These are phyloP conservation scores for Neophaeococcomyces aloes DNA, from an alignment of 2,329 filamentous ascomycete genomes.

Conservation along the genomic window DNA sequence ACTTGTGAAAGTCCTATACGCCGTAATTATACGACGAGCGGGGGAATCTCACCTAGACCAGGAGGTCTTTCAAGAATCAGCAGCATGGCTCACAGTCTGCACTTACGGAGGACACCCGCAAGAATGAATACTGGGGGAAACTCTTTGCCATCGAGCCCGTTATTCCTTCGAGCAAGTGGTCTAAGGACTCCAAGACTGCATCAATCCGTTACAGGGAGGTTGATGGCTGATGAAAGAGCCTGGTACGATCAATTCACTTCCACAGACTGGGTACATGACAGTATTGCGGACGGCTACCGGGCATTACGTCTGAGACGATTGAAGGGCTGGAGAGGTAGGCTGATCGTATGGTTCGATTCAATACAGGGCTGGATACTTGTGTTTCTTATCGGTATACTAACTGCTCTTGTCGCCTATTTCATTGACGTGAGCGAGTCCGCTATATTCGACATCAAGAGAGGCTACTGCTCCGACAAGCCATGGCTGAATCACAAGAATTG, in stretches of 20 bases:
- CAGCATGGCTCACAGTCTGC: slow-evolving; percentile 16
- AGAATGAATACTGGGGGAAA: slow-evolving; percentile 11
- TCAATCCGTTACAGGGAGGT: slow-evolving; percentile 42
- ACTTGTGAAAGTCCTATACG: slow-evolving; percentile 4
- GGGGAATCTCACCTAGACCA: slow-evolving; percentile 7
- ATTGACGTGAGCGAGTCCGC: slow-evolving; percentile 79
- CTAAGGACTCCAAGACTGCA: slow-evolving; percentile 19
- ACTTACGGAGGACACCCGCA: slow-evolving; percentile 11
- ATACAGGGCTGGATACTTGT: slow-evolving; percentile 91
- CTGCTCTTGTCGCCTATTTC: slow-evolving; percentile 75
- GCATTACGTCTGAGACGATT: slow-evolving; percentile 71
- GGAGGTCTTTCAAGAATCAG: slow-evolving; percentile 18
- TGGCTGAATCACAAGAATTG: slow-evolving; percentile 61
- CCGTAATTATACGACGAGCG: neutral
- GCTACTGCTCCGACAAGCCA: slow-evolving; percentile 67
- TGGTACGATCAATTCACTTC: slow-evolving; percentile 99
- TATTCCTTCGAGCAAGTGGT: slow-evolving; percentile 4
- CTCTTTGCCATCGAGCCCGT: slow-evolving; percentile 5
- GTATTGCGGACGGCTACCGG: slow-evolving; percentile 84
- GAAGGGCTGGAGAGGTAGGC: slow-evolving; percentile 73
- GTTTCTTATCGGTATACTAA: slow-evolving; percentile 75
- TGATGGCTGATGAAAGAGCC: slow-evolving; percentile 71
- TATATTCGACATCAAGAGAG: slow-evolving; percentile 84
- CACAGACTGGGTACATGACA: slow-evolving; percentile 97
- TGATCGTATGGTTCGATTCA: slow-evolving; percentile 69